A percentile compares a stretch with the other conserved stretches of the same genome.
phyloP scores from a whole-genome alignment of 2,329 filamentous ascomycete species.

The Sphaerulina vaccinii region DNA sequence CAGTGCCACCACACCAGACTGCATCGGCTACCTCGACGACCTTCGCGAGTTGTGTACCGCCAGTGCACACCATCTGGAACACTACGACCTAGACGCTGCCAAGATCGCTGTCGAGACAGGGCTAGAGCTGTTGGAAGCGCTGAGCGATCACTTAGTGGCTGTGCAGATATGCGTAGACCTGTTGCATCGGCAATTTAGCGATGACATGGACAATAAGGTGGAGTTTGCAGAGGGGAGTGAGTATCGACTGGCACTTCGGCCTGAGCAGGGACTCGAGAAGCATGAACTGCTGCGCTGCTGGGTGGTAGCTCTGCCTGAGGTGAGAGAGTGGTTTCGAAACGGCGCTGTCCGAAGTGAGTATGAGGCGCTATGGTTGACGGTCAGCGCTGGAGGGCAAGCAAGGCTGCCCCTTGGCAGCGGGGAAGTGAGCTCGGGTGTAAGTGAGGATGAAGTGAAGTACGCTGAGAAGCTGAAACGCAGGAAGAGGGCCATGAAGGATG shows the following conservation, averaged over 20 bases:
- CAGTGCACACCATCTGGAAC: neutral
- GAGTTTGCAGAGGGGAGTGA: conserved; percentile 3
- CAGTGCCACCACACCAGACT: neutral
- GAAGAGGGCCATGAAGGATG: too few relatives aligned
- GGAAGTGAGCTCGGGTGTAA: neutral
- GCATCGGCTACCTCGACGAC: conserved; percentile 12
- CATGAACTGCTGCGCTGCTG: conserved; percentile 5
- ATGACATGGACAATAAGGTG: conserved; percentile 8
- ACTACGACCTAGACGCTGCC: conserved; percentile 1
- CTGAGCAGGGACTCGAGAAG: conserved; percentile 7
- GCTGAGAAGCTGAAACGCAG: too few relatives aligned
- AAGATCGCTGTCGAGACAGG: conserved; percentile 6
- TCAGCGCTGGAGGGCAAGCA: too few relatives aligned
- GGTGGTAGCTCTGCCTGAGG: conserved; percentile 9
- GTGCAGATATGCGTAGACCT: conserved; percentile 11
- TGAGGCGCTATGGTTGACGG: conserved; percentile 12
- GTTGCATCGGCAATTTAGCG: conserved; percentile 11
- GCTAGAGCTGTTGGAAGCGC: conserved; percentile 8
- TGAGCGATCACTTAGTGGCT: conserved; percentile 13
- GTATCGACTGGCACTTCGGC: conserved; percentile 11
- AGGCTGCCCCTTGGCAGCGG: too few relatives aligned
- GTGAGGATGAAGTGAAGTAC: neutral
- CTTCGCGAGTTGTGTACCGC: conserved; percentile 3
- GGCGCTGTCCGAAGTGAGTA: conserved; percentile 11
- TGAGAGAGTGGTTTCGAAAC: conserved; percentile 2